Evolutionary conservation across 1,284 basidiomycete species (phyloP).

Genomic region (Cutaneotrichosporon cavernicola): DNA sequence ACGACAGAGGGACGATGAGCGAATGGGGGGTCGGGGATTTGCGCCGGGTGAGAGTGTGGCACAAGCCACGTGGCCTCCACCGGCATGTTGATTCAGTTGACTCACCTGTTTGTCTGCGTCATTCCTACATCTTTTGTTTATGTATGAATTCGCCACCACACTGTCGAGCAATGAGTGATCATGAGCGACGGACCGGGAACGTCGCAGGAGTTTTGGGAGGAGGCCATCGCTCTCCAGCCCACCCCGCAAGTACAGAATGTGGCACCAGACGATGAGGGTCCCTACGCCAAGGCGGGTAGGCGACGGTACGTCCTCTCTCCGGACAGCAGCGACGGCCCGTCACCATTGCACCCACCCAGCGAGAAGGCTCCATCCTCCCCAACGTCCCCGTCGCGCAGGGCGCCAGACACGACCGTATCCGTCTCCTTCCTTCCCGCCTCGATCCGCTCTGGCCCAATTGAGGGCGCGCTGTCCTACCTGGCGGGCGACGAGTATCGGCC

Average conservation of each 20-base stretch:
- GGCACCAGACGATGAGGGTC: background rate
- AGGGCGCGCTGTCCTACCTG: conserved; percentile 37
- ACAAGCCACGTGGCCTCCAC: conserved; percentile 1
- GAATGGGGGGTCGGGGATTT: conserved; percentile 11
- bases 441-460: background rate
- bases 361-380: background rate
- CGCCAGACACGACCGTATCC: background rate
- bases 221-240: conserved; percentile 11
- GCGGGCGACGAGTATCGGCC: conserved; percentile 64
- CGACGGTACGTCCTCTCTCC: conserved; percentile 7
- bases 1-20: background rate
- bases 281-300: background rate
- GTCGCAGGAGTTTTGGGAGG: conserved; percentile 19
- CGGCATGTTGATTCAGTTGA: background rate
- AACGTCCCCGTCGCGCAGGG: background rate
- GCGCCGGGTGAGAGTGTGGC: background rate
- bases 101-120: background rate
- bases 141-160: conserved; percentile 5
- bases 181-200: background rate
- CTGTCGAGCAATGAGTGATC: conserved; percentile 9
- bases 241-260: background rate
- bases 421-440: conserved; percentile 4
- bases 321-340: conserved; percentile 1
- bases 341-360: background rate
- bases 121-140: no score